Conservation (phyloP, 257 asterid species). For the Solanum lignicaule region DNA sequence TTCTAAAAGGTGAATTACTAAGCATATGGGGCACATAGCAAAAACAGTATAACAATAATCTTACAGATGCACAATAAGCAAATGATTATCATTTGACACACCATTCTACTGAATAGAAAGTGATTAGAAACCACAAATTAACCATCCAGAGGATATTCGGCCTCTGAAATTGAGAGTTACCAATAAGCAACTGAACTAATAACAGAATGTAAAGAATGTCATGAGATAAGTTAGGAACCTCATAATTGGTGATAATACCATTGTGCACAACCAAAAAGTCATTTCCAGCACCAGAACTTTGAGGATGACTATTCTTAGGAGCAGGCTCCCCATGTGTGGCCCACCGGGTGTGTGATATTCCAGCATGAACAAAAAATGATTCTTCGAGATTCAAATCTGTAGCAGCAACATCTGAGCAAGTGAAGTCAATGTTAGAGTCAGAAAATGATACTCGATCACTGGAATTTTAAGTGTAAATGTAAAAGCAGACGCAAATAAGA, state of each 20-base stretch:
- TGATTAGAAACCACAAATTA: not conserved
- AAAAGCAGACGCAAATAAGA: not conserved
- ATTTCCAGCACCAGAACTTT: constrained; percentile 64
- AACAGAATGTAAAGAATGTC: not conserved
- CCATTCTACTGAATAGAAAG: not conserved
- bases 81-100: not conserved
- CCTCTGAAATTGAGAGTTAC: not conserved
- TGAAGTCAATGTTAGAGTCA: not conserved
- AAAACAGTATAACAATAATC: not conserved
- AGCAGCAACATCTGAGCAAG: constrained; percentile 62
- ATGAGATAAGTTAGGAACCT: constrained; percentile 30
- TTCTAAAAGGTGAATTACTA: not conserved
- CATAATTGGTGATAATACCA: constrained; percentile 91
- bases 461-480: not conserved
- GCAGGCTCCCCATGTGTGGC: constrained; percentile 99
- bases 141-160: not conserved
- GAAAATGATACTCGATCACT: not conserved
- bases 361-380: constrained; percentile 77
- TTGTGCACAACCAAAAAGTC: constrained; percentile 93
- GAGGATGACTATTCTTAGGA: constrained; percentile 96
- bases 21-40: not conserved
- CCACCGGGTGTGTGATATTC: constrained; percentile 99
- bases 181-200: not conserved
- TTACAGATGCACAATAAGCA: not conserved
- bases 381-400: constrained; percentile 75